Evolutionary conservation across 2,329 filamentous ascomycete species (phyloP).

Genomic region (Colletotrichum cordylinicola): DNA sequence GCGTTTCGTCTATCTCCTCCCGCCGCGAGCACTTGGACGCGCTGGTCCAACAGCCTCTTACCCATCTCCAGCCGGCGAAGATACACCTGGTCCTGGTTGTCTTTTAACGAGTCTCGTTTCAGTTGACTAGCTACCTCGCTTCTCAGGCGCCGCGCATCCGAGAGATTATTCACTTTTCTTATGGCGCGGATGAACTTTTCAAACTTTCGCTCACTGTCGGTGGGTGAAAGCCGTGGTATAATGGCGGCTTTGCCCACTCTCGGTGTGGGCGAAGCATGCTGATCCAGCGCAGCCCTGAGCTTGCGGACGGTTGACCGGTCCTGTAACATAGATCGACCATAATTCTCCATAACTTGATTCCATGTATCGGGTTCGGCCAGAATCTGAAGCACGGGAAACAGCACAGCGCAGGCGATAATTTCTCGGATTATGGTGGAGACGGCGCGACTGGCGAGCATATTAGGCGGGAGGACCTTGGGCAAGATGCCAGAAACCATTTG

Average conservation of each 20-base stretch:
- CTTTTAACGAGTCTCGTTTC: conserved; percentile 79
- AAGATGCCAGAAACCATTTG: conserved; percentile 75
- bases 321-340: conserved; percentile 85
- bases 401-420: conserved; percentile 89
- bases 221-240: conserved; percentile 80
- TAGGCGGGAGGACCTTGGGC: conserved; percentile 75
- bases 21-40: conserved; percentile 80
- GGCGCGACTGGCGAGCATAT: conserved; percentile 78
- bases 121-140: conserved; percentile 93
- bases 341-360: conserved; percentile 95
- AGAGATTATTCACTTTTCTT: conserved; percentile 86
- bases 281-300: conserved; percentile 87
- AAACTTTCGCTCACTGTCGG: conserved; percentile 90
- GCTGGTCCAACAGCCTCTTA: conserved; percentile 88
- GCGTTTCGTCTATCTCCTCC: conserved; percentile 59
- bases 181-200: conserved; percentile 93
- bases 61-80: conserved; percentile 90
- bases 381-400: conserved; percentile 80
- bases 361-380: conserved; percentile 93
- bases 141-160: conserved; percentile 89
- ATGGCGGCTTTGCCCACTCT: conserved; percentile 67
- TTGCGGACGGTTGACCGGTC: conserved; percentile 95
- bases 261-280: conserved; percentile 86
- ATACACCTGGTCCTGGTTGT: conserved; percentile 85
- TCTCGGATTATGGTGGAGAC: conserved; percentile 85